Base-by-base conservation (phyloP, 495 filamentous ascomycete genomes). In the Penicillium bovifimosum region DNA sequence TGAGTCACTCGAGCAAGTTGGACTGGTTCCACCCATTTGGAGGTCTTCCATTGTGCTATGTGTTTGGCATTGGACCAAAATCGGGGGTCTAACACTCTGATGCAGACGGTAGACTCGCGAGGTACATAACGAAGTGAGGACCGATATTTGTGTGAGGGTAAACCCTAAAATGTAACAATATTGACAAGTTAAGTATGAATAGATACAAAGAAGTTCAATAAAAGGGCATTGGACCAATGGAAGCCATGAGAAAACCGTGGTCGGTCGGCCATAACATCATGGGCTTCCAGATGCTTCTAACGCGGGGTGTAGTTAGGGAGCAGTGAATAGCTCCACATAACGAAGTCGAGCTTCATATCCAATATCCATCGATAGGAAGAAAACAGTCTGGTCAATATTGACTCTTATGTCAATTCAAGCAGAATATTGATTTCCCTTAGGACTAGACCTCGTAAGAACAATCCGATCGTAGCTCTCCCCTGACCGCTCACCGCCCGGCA, bases 401-500 rank as follows among this genome's bases (percentile, higher is more conserved):
- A n/a, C n/a, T n/a, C n/a, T n/a, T n/a, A n/a, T n/a, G n/a, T n/a
- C n/a, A n/a, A n/a, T n/a, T n/a, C n/a, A n/a, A n/a, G n/a, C n/a
- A n/a, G 20, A 24, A 24, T 4, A 24, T 24, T 24, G n/a, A n/a
- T n/a, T 24, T 24, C 20, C 4, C 20, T 24, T 4, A 24, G 4
- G 20, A 24, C 20, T 24, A 24, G 20, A 24, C 20, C 20, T 24
- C 20, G 20, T 24, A 24, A 24, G 20, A 24, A 24, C 20, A 24
- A 24, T 24, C 2, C 20, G 34, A 40, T 35, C 34, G 26, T 14
- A 47, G 43, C 29, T 46, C 29, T 34, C 60, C 54, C 54, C 48
- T 52, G 51, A 29, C 29, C 27, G 27, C 64, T 74, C 68, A 74
- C 71, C 71, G 71, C 71, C 69, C 54, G 53, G 51, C 41, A 41